Base-by-base conservation (phyloP, 2,329 filamentous ascomycete species). In the Esteya vermicola region DNA sequence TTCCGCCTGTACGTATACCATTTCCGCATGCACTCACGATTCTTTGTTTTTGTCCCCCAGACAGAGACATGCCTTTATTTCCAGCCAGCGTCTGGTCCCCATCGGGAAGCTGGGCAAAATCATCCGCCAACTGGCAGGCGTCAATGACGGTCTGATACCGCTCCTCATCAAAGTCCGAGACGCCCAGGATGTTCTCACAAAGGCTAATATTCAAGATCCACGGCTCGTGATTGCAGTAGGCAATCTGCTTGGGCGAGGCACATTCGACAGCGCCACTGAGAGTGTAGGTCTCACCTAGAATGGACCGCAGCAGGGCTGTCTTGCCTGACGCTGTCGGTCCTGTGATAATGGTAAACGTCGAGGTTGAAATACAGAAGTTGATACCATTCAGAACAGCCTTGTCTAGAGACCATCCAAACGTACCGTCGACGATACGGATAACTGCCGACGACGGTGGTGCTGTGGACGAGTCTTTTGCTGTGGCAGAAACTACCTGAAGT, bases 291-390 rank as follows among this genome's bases (percentile, higher is more conserved):
- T 63, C 62, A 0, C 62, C 59, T 0, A 63, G 45, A 0, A 65
- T 48, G 1, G 54, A 53, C 25, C 59, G 52, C n/a, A 64, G 41
- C 0, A 65, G 43, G 0, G 54, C 55, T 0, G 60, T 58, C 38
- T 67, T 67, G n/a, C 64, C 63, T 20, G 57, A 58, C 1, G 61
- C 64, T 0, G 64, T 59, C 0, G 54, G 56, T 0, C 63, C 62
- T 0, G 62, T 48, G 3, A 65, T 27, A 46, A 63, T 57, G 14
- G 53, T 61, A 0, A 61, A 39, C 0, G 45, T 51, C 4, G 50
- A 44, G 0, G 37, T 23, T 0, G 30, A 20, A 2, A 60, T 25
- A 0, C 13, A 19, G 7, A 58, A 16, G n/a, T 45, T 47, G 9
- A 60, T 48, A 2, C 52, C 39, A 1, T 44, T 44, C 2, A 61